phyloP scores from a whole-genome alignment of 2,329 filamentous ascomycete genomes.

The Thielaviopsis cerberus region DNA sequence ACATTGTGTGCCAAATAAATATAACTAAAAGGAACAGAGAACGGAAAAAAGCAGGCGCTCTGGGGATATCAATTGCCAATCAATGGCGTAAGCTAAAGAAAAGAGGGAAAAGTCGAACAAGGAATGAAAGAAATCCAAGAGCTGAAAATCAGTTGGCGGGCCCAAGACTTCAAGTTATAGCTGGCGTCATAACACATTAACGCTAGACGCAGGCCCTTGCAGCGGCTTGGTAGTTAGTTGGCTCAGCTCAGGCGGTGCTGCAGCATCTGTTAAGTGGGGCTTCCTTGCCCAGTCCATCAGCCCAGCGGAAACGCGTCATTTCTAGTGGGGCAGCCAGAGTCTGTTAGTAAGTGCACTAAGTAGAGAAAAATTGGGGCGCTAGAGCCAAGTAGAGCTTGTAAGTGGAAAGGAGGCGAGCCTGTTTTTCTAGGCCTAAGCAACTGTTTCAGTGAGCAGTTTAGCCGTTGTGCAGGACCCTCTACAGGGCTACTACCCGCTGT shows the following conservation, averaged over 20 bases:
- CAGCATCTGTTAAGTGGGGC: neutral
- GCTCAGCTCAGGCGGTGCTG: neutral
- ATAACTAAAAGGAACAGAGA: neutral
- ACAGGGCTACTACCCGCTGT: too few species aligned
- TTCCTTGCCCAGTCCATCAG: neutral
- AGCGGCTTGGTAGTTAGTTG: too few species aligned
- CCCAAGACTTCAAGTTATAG: neutral
- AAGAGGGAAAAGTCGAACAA: neutral
- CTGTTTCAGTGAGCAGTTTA: too few species aligned
- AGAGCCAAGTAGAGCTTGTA: neutral
- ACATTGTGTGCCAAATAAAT: conserved; percentile 1
- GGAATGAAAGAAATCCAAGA: neutral
- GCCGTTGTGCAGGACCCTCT: too few species aligned
- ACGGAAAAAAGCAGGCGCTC: neutral
- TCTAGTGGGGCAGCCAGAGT: neutral
- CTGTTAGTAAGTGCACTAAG: neutral
- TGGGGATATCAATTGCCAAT: neutral
- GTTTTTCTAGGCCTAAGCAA: too few species aligned
- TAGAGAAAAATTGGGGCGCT: neutral
- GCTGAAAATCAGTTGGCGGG: neutral
- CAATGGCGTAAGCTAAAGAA: neutral
- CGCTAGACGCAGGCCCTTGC: too few species aligned
- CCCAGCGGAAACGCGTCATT: neutral
- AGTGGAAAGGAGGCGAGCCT: too few species aligned
- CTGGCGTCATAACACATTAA: neutral